Base-by-base conservation (phyloP, 768 basidiomycete genomes). In the Lactifluus piperatus region DNA sequence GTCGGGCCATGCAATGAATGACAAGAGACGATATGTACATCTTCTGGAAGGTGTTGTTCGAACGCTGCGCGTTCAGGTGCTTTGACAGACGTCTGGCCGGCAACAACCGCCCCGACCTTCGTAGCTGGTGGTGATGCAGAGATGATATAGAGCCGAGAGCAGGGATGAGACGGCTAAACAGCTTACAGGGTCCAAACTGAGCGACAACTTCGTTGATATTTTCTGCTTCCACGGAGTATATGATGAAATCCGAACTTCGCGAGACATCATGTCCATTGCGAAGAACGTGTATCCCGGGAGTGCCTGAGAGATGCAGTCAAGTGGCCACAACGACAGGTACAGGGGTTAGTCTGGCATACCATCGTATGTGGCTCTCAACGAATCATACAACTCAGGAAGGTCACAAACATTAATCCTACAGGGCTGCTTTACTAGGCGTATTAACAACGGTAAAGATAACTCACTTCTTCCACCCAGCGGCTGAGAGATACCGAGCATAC, bases 71-170 rank as follows among this genome's bases (percentile, higher is more conserved):
- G 84, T 70, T 99, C 97, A 0, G 97, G 97, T 0, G 93, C 90
- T 70, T 99, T 99, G 45, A 97, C 94, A 1, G 91, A 94, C 0
- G 95, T 99, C 71, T 99, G 95, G 1, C 95, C 97, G 0, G 92
- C 83, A 27, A 99, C 94, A 45, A 95, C 82, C 2, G 97, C 92
- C 18, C 90, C 81, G 24, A 94, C 71, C 73, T 97, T 98, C 0
- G 95, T 97, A 13, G 94, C 94, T 93, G 39, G 57, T 39, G 13
- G n/a, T n/a, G n/a, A n/a, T n/a, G n/a, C n/a, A n/a, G n/a, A 3
- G 34, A 47, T 29, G 43, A 13, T 27, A 13, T 47, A 46, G 51
- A 27, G 26, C 32, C 43, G 37, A 26, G 37, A 26, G 37, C 26
- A 29, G 26, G 20, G n/a, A 13, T 39, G 22, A 46, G 3, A 13